These are phyloP conservation scores for Phytophthora megakarya DNA, from an alignment of 352 stramenopile species.

Conservation along the genomic window DNA sequence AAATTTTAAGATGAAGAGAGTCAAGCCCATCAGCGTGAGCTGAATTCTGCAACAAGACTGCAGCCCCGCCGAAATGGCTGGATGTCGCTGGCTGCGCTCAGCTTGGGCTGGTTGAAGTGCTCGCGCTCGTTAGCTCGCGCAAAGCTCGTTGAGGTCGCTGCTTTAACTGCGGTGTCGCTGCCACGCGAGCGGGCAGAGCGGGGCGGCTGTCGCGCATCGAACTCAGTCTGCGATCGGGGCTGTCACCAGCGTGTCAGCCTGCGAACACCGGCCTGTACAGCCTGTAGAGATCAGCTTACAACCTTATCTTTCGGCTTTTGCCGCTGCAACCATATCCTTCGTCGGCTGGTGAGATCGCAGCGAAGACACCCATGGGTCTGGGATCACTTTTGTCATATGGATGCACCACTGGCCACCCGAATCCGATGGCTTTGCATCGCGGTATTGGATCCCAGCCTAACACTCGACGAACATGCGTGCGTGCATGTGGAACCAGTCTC, in stretches of 20 bases:
- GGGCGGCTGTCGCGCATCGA: conserved; percentile 23
- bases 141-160: conserved; percentile 3
- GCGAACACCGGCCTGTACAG: conserved; percentile 11
- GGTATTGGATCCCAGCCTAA: conserved; percentile 9
- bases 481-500: conserved; percentile 35
- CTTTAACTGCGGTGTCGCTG: conserved; percentile 18
- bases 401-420: conserved; percentile 17
- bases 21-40: conserved; percentile 12
- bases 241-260: conserved; percentile 8
- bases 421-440: conserved; percentile 10
- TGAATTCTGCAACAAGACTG: conserved; percentile 14
- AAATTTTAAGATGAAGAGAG: conserved; percentile 13
- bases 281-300: conserved; percentile 1
- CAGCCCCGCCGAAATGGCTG: conserved; percentile 23
- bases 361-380: conserved; percentile 1
- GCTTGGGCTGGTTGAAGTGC: conserved; percentile 21
- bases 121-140: conserved; percentile 9
- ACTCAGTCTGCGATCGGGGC: conserved; percentile 1
- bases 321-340: background rate
- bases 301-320: background rate
- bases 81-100: conserved; percentile 25
- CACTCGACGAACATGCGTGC: conserved; percentile 25
- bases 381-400: conserved; percentile 29
- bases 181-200: conserved; percentile 15
- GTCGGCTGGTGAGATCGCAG: conserved; percentile 11